These are phyloP conservation scores for Jamesozyma gamospora DNA, from an alignment of 805 yeast genomes.

Conservation along the genomic window DNA sequence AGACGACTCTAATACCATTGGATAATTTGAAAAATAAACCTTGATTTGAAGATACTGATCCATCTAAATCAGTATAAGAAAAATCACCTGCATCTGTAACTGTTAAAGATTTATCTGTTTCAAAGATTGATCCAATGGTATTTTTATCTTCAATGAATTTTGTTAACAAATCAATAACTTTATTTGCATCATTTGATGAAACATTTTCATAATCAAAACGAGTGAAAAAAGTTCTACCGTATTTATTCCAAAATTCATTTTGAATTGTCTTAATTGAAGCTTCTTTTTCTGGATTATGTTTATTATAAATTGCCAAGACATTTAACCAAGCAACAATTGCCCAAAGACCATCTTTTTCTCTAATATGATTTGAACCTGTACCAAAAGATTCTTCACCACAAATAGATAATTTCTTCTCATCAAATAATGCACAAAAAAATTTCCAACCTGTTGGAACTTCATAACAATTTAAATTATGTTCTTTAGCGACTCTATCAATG, in stretches of 20 bases:
- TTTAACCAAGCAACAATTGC: constrained; percentile 96
- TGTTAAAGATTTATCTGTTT: constrained; percentile 36
- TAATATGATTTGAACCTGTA: constrained; percentile 93
- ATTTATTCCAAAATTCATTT: constrained; percentile 75
- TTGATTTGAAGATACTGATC: constrained; percentile 77
- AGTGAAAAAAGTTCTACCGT: constrained; percentile 95
- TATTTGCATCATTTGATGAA: constrained; percentile 59
- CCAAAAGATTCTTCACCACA: constrained; percentile 99
- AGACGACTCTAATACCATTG: constrained; percentile 76
- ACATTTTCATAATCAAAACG: constrained; percentile 90
- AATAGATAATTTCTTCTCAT: constrained; percentile 83
- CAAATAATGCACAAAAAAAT: constrained; percentile 91
- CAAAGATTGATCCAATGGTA: constrained; percentile 44
- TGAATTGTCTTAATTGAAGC: constrained; percentile 76
- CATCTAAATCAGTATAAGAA: constrained; percentile 88
- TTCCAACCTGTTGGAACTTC: constrained; percentile 99
- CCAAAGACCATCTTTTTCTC: constrained; percentile 98
- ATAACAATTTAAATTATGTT: constrained; percentile 62
- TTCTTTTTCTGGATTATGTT: constrained; percentile 43
- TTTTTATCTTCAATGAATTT: constrained; percentile 29
- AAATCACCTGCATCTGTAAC: constrained; percentile 80
- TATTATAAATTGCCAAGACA: constrained; percentile 75
- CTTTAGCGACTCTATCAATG: constrained; percentile 78
- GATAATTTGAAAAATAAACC: constrained; percentile 77
- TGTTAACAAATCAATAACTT: constrained; percentile 49